These are phyloP conservation scores for Cladophialophora psammophila DNA, from an alignment of 2,329 filamentous ascomycete species.

Conservation along the genomic window DNA sequence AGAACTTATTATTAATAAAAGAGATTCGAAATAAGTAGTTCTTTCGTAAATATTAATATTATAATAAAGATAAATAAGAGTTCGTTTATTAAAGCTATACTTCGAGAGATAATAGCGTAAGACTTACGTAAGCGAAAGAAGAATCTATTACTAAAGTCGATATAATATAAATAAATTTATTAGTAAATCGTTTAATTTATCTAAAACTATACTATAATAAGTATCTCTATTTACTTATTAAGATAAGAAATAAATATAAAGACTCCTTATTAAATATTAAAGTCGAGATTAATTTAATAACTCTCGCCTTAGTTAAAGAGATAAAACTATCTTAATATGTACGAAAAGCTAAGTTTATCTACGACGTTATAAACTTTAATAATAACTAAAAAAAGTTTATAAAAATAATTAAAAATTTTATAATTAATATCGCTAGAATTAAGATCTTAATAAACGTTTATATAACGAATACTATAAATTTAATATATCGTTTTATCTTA, in stretches of 20 bases:
- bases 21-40: slow-evolving; percentile 4
- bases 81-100: background rate
- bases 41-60: background rate
- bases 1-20: background rate
- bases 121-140: background rate
- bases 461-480: background rate
- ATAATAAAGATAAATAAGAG: slow-evolving; percentile 5
- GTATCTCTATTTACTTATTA: background rate
- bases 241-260: background rate
- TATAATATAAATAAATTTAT: background rate
- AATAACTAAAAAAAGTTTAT: background rate
- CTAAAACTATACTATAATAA: slow-evolving; percentile 1
- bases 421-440: background rate
- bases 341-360: slow-evolving; percentile 1
- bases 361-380: slow-evolving; percentile 6
- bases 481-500: background rate
- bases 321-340: background rate
- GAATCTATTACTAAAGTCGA: background rate
- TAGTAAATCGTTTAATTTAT: background rate
- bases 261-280: background rate
- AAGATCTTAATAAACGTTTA: slow-evolving; percentile 3
- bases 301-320: slow-evolving; percentile 2
- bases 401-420: slow-evolving; percentile 8
- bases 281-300: slow-evolving; percentile 3
- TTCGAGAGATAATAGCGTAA: too few species aligned